Conservation (phyloP, 768 basidiomycete genomes). For the Lentinula aciculospora region DNA sequence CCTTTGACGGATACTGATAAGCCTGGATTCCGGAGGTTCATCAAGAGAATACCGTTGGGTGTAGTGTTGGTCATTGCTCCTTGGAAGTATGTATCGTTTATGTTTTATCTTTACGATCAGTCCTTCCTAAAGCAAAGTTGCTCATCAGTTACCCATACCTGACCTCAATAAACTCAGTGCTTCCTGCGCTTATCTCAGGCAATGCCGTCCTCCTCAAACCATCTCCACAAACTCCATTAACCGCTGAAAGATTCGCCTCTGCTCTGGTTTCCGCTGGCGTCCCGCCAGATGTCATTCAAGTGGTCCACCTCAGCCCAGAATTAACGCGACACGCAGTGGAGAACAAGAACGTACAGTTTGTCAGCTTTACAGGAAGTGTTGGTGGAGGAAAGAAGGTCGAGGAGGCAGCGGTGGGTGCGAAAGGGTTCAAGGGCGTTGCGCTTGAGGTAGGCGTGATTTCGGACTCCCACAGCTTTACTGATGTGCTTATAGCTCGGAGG, state of each 20-base stretch:
- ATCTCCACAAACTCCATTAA: slow-evolving; percentile 91
- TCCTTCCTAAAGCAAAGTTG: not conserved
- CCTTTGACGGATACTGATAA: slow-evolving; percentile 71
- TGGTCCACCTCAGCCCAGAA: slow-evolving; percentile 64
- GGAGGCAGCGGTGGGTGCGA: slow-evolving; percentile 55
- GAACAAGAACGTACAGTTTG: slow-evolving; percentile 68
- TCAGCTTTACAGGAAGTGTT: slow-evolving; percentile 89
- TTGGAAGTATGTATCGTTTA: slow-evolving; percentile 70
- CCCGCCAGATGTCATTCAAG: slow-evolving; percentile 67
- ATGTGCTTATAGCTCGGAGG: slow-evolving; percentile 68
- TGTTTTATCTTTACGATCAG: no score
- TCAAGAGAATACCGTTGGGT: slow-evolving; percentile 80
- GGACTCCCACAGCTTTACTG: not conserved
- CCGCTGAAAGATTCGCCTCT: slow-evolving; percentile 72
- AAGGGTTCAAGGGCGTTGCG: slow-evolving; percentile 80
- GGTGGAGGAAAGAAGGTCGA: slow-evolving; percentile 70
- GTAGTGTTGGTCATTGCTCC: slow-evolving; percentile 86
- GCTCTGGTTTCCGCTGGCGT: slow-evolving; percentile 76
- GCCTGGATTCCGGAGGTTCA: slow-evolving; percentile 79
- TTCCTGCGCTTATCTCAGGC: slow-evolving; percentile 88
- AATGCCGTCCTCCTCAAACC: slow-evolving; percentile 93
- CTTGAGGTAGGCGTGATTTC: slow-evolving; percentile 53
- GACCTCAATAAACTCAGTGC: slow-evolving; percentile 83
- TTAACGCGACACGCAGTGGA: slow-evolving; percentile 57
- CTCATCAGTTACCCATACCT: slow-evolving; percentile 80